These are phyloP conservation scores for Oryza punctata DNA, from an alignment of 176 grass and related monocot species.

Conservation along the genomic window DNA sequence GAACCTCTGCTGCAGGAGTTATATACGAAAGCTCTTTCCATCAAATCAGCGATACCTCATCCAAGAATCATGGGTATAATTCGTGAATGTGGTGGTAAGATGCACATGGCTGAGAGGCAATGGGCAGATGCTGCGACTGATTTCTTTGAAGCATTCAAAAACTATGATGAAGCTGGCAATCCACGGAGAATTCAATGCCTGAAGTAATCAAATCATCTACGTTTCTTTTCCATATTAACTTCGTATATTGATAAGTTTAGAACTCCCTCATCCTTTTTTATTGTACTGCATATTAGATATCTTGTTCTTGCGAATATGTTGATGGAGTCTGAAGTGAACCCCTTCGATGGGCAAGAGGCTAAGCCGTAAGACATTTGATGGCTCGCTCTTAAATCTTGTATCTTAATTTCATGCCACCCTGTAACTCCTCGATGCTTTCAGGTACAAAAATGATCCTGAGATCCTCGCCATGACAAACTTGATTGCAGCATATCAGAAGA, in stretches of 20 bases:
- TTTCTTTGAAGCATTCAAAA: conserved; percentile 99
- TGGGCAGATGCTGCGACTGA: conserved; percentile 93
- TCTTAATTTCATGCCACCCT: conserved; percentile 22
- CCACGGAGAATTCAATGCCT: conserved; percentile 91
- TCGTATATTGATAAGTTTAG: background rate
- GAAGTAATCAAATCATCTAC: conserved; percentile 57
- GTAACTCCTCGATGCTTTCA: conserved; percentile 39
- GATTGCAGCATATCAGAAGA: conserved; percentile 97
- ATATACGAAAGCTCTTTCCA: conserved; percentile 92
- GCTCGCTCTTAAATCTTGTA: conserved; percentile 15
- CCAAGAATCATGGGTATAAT: conserved; percentile 99
- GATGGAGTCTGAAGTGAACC: conserved; percentile 99
- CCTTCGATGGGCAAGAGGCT: conserved; percentile 98
- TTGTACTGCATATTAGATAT: conserved; percentile 58
- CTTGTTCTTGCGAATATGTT: conserved; percentile 99
- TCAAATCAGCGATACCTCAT: conserved; percentile 98
- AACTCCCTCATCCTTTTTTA: background rate
- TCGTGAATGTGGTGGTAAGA: conserved; percentile 99
- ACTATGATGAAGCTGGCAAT: conserved; percentile 99
- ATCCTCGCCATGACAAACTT: conserved; percentile 99
- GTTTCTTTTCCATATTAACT: conserved; percentile 8
- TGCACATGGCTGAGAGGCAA: conserved; percentile 99
- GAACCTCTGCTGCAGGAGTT: conserved; percentile 65
- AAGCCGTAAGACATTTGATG: conserved; percentile 73
- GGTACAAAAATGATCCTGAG: conserved; percentile 99